Base-by-base conservation (phyloP, 352 stramenopile genomes). In the Thalassiosira ordinaria region DNA sequence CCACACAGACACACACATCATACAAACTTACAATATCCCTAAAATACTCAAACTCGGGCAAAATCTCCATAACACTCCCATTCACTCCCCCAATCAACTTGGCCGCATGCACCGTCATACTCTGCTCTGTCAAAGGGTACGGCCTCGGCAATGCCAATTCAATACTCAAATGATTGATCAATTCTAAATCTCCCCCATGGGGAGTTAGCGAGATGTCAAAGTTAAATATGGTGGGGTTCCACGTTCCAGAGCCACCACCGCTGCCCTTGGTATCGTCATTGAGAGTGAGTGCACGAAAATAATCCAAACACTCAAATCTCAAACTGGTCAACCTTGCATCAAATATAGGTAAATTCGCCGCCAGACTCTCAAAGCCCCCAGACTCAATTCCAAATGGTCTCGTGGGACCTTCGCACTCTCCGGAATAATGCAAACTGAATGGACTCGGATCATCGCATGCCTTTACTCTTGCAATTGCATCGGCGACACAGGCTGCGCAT, bases 41-140 rank as follows among this genome's bases (percentile, higher is more conserved):
- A 56, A 97, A 96, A 69, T 95, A 96, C 59, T 92, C 95, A 59
- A 97, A 92, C 73, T 97, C 94, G 0, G 95, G 95, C 18, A 96
- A 91, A 44, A 97, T 91, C 68, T 97, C 95, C 61, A 97, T 85
- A 16, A 97, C 88, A 1, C 90, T 85, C 24, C 85, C 83, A 74
- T 96, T 95, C 39, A 87, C 80, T 37, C 94, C 94, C 14, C 87
- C 91, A 74, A 95, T 93, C 3, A 95, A 75, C 41, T 79, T 78
- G 6, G 90, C 85, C 1, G 88, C 84, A 67, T 93, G 82, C n/a
- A 88, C 91, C 0, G 72, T 63, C 73, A 91, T 85, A 1, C 82
- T 73, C 63, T 76, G 81, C 26, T 91, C 78, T 4, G 86, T 92
- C 4, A 62, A 49, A 16, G 84, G 84, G 59, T 87, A 88, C 22